phyloP scores from a whole-genome alignment of 768 basidiomycete species.

The Naganishia onofrii region DNA sequence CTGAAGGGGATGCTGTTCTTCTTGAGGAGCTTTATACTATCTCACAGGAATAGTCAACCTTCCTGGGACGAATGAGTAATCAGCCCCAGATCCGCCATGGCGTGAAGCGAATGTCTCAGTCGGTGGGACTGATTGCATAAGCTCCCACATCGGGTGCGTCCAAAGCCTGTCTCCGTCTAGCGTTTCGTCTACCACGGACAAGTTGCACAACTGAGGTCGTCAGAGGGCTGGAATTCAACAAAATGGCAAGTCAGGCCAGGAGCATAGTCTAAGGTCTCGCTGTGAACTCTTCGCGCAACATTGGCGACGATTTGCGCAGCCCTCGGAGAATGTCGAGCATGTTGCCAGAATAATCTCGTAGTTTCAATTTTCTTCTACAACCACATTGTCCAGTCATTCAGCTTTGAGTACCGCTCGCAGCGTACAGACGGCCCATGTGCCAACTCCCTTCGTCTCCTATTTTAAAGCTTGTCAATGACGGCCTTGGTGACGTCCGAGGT shows the following conservation, averaged over 20 bases:
- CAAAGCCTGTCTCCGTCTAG: neutral
- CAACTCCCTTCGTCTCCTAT: neutral
- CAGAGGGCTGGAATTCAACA: too few relatives aligned
- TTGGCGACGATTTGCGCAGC: neutral
- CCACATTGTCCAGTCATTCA: conserved; percentile 12
- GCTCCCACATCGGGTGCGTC: neutral
- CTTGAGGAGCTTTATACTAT: neutral
- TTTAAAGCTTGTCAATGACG: conserved; percentile 74
- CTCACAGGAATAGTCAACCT: neutral
- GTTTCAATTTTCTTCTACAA: conserved; percentile 10
- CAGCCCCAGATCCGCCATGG: neutral
- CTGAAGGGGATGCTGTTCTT: neutral
- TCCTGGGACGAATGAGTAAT: conserved; percentile 20
- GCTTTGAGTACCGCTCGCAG: conserved; percentile 3
- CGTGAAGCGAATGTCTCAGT: conserved; percentile 2
- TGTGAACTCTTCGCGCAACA: neutral
- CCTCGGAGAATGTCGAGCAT: neutral
- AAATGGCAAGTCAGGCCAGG: too few relatives aligned
- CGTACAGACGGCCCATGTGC: neutral
- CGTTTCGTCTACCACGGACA: neutral
- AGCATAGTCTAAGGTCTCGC: too few relatives aligned
- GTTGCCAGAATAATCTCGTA: conserved; percentile 17
- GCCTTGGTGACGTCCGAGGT: conserved; percentile 94
- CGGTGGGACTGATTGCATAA: neutral
- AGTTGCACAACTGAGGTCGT: too few relatives aligned